Conservation (phyloP, 768 basidiomycete genomes). For the Pleurotus eryngii region DNA sequence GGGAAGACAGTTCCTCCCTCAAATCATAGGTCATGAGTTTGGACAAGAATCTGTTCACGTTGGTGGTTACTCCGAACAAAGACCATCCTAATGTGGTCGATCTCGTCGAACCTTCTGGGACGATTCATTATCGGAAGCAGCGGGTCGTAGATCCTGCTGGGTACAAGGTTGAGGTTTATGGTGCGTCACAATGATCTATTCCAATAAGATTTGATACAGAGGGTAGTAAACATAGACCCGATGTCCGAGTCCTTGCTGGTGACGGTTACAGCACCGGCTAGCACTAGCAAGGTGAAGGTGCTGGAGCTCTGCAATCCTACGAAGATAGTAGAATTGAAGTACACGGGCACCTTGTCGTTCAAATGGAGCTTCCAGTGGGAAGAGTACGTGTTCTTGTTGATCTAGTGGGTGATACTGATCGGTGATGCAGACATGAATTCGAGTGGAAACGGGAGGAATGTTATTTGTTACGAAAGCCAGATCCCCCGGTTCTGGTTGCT, state of each 20-base stretch:
- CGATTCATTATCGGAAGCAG: conserved; percentile 70
- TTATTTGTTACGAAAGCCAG: conserved; percentile 80
- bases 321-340: conserved; percentile 65
- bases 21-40: conserved; percentile 56
- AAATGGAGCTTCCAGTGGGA: conserved; percentile 83
- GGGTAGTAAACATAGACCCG: conserved; percentile 48
- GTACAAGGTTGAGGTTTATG: conserved; percentile 68
- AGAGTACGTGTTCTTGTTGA: conserved; percentile 48
- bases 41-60: conserved; percentile 84
- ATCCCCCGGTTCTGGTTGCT: conserved; percentile 82
- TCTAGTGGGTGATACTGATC: neutral
- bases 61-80: conserved; percentile 57
- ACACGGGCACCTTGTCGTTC: conserved; percentile 70
- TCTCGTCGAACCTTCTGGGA: conserved; percentile 63
- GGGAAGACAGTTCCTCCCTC: neutral
- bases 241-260: conserved; percentile 68
- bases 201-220: too few species aligned
- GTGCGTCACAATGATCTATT: conserved; percentile 31
- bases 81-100: conserved; percentile 63
- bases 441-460: conserved; percentile 87
- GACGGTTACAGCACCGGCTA: conserved; percentile 59
- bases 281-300: conserved; percentile 69
- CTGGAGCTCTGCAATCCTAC: conserved; percentile 77
- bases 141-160: conserved; percentile 42
- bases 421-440: conserved; percentile 61